Evolutionary conservation across 2,329 filamentous ascomycete species (phyloP).

Genomic region (Colletotrichum sp.): DNA sequence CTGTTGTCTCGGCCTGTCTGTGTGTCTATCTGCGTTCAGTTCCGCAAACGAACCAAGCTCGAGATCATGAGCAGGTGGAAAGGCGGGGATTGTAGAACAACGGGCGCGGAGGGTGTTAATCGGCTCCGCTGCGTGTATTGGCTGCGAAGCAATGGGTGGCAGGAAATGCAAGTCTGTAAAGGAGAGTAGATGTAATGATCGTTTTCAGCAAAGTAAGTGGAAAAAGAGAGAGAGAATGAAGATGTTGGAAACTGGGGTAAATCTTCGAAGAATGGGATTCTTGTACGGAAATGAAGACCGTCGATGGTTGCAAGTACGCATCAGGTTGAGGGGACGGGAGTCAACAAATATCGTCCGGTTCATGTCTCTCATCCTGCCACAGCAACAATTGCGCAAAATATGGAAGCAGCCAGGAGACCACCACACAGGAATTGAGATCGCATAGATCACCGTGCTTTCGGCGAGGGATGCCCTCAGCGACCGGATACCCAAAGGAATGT

Average conservation of each 20-base stretch:
- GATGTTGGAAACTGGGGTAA: slow-evolving; percentile 4
- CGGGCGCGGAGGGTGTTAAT: not conserved
- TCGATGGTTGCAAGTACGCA: slow-evolving; percentile 19
- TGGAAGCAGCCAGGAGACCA: slow-evolving; percentile 15
- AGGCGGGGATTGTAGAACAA: not conserved
- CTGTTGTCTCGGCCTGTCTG: not conserved
- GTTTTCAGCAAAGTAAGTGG: not conserved
- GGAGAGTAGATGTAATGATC: not conserved
- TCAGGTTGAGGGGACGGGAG: slow-evolving; percentile 11
- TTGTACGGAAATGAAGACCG: slow-evolving; percentile 21
- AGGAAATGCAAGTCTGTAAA: not conserved
- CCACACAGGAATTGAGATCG: slow-evolving; percentile 12
- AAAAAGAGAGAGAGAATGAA: slow-evolving; percentile 14
- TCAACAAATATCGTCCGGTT: slow-evolving; percentile 22
- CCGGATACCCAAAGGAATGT: slow-evolving; percentile 17
- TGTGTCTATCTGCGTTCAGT: not conserved
- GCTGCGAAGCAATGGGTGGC: not conserved
- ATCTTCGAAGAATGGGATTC: slow-evolving; percentile 20
- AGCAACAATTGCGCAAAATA: slow-evolving; percentile 17
- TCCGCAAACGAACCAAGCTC: slow-evolving; percentile 11
- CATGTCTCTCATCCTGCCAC: slow-evolving; percentile 19
- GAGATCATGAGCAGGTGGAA: not conserved
- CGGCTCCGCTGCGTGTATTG: not conserved
- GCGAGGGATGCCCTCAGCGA: slow-evolving; percentile 9
- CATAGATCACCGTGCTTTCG: slow-evolving; percentile 18